Percentiles rank a stretch among this genome's conserved stretches.
These are phyloP conservation scores for Gardenia jasminoides DNA, from an alignment of 257 asterid genomes.

Conservation along the genomic window DNA sequence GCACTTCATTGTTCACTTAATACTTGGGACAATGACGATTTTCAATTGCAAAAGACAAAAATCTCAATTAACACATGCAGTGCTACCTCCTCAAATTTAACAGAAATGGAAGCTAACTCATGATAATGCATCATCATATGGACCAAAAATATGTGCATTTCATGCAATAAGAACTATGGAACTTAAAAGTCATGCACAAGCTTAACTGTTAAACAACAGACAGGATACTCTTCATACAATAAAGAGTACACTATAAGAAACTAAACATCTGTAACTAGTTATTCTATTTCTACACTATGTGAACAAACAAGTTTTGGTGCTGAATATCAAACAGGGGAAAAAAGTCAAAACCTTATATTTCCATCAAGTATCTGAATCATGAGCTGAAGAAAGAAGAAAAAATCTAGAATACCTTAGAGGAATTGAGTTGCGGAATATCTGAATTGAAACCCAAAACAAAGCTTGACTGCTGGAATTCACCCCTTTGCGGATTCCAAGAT, in stretches of 20 bases:
- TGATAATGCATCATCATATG: background rate
- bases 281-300: background rate
- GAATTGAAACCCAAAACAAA: conserved; percentile 84
- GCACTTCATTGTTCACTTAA: background rate
- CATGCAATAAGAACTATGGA: background rate
- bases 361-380: background rate
- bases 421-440: conserved; percentile 60
- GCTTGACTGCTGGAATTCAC: conserved; percentile 61
- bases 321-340: background rate
- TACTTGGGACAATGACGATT: background rate
- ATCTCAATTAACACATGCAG: background rate
- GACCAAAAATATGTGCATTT: background rate
- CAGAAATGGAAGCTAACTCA: background rate
- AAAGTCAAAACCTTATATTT: background rate
- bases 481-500: conserved; percentile 87
- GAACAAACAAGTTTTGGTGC: background rate
- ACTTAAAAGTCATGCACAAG: background rate
- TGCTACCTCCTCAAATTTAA: too few relatives aligned
- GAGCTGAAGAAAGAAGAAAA: conserved; percentile 3
- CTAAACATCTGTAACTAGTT: background rate
- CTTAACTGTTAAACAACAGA: background rate
- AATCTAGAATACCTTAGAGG: conserved; percentile 62
- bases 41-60: background rate
- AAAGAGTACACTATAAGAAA: background rate
- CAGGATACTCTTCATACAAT: background rate